phyloP scores from a whole-genome alignment of 345 rosid genomes.

The Citrus maxima region DNA sequence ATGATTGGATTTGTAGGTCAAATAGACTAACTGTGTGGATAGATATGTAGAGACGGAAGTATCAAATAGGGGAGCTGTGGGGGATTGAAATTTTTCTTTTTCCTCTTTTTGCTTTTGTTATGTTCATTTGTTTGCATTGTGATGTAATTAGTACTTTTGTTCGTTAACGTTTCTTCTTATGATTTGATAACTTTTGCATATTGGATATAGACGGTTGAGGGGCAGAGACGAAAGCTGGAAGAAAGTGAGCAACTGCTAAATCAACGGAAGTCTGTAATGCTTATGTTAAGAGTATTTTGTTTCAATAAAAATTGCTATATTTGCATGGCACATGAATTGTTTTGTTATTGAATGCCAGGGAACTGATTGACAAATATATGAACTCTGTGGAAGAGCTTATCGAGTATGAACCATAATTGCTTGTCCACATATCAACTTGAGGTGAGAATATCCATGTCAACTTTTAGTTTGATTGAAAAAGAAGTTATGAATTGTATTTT shows the following conservation, averaged over 20 bases:
- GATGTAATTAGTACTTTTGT: background rate
- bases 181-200: background rate
- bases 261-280: slow-evolving; percentile 46
- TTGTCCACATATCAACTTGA: background rate
- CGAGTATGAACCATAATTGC: slow-evolving; percentile 44
- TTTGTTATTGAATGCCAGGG: slow-evolving; percentile 41
- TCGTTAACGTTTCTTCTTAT: background rate
- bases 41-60: background rate
- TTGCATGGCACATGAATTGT: background rate
- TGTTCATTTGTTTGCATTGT: background rate
- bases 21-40: background rate
- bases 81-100: background rate
- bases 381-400: slow-evolving; percentile 60
- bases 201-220: slow-evolving; percentile 62
- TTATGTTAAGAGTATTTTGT: background rate
- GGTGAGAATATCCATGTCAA: slow-evolving; percentile 8
- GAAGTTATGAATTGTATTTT: background rate
- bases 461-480: background rate
- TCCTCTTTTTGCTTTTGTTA: background rate
- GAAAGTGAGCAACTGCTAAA: slow-evolving; percentile 55
- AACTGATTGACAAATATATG: slow-evolving; percentile 53
- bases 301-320: background rate
- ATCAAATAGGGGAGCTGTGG: background rate
- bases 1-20: background rate
- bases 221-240: slow-evolving; percentile 66